Base-by-base conservation (phyloP, 176 grass and related monocot genomes). In the Tillandsia leiboldiana region DNA sequence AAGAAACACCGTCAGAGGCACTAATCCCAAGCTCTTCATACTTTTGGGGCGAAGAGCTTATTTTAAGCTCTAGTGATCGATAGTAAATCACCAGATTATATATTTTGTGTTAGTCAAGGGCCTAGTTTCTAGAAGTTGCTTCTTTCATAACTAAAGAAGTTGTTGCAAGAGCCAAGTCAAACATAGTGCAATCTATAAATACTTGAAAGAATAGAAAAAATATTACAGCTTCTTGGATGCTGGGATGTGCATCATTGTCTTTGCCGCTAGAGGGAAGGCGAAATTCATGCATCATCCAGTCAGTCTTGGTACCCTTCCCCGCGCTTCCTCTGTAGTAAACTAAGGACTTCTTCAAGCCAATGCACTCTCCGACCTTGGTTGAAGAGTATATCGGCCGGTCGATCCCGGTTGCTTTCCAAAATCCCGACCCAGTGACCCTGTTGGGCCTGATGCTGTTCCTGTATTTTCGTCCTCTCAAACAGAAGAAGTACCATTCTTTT, bases 211-310 rank as follows among this genome's bases (percentile, higher is more conserved):
- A 74, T 69, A 49, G 26, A 5, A 13, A 9, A 4, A 10, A 23
- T 54, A 63, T 56, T 66, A 92, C 90, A 18, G 91, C 91, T 85
- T 90, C 87, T 76, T 87, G 91, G 42, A 63, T 20, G 66, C 80
- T 80, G 2, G 85, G 77, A 11, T 62, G 42, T 1, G 61, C 20
- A 28, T 8, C 13, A 26, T 20, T 11, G 69, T 8, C 48, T 12
- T 18, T 33, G 13, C 0, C 0, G 59, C 18, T 2, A 22, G 50
- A 58, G 0, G 88, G 91, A 14, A 91, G 88, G 22, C 91, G 91
- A 81, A 91, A 96, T 54, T 96, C 91, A 28, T 96, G 88, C 91
- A 96, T 96, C 91, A 96, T 96, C 91, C 91, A 96, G 26, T 96
- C 91, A 0, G 91, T 96, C 48, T 96, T 96, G 51, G 75, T 88